phyloP scores from a whole-genome alignment of 2,329 filamentous ascomycete genomes.

The Pseudogymnoascus sp. region DNA sequence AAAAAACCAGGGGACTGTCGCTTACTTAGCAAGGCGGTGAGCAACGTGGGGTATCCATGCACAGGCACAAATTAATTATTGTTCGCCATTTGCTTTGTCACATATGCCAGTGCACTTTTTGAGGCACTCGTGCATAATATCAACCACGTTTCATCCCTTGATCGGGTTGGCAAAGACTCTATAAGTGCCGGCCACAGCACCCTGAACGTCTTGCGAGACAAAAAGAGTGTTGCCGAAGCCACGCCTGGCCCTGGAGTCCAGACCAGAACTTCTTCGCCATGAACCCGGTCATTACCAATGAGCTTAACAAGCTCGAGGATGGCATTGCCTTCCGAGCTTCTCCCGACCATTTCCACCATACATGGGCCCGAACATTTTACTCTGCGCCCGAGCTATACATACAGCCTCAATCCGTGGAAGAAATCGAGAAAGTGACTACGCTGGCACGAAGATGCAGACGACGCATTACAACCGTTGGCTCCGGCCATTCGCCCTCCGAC shows the following conservation, averaged over 20 bases:
- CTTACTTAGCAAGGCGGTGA: slow-evolving; percentile 8
- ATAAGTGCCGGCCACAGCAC: not conserved
- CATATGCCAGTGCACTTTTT: slow-evolving; percentile 4
- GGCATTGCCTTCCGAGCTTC: slow-evolving; percentile 68
- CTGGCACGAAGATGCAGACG: slow-evolving; percentile 75
- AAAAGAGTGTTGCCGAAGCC: not conserved
- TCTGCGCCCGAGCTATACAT: slow-evolving; percentile 87
- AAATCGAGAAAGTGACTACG: slow-evolving; percentile 75
- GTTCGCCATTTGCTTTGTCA: not conserved
- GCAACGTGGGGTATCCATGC: not conserved
- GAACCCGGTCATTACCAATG: slow-evolving; percentile 39
- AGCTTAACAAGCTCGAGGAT: slow-evolving; percentile 49
- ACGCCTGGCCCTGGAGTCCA: not conserved
- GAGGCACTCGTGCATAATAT: slow-evolving; percentile 6
- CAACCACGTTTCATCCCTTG: slow-evolving; percentile 3
- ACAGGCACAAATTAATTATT: not conserved
- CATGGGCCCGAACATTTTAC: slow-evolving; percentile 91
- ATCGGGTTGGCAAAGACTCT: not conserved
- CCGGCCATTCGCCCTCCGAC: slow-evolving; percentile 84
- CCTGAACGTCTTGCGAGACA: not conserved
- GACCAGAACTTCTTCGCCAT: not conserved
- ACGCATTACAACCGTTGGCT: slow-evolving; percentile 78
- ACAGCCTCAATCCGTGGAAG: slow-evolving; percentile 66
- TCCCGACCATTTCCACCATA: slow-evolving; percentile 68
- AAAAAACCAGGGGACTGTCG: slow-evolving; percentile 3